Evolutionary conservation across 2,329 filamentous ascomycete species (phyloP), one percentile per base, ranked within the genome.

Genomic region (Tetracladium maxilliforme): DNA sequence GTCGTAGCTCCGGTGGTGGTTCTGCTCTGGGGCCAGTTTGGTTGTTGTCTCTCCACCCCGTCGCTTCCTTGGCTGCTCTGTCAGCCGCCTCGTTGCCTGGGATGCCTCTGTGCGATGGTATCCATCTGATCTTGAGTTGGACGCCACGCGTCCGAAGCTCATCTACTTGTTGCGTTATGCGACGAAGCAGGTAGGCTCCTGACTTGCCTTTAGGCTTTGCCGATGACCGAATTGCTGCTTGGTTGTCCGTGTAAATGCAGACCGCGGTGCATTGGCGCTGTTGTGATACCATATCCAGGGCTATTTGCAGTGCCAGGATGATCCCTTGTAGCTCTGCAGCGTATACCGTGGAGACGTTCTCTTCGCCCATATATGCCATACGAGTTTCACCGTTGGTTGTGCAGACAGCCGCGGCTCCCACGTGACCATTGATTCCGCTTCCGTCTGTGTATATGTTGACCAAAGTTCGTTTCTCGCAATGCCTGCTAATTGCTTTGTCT

Each of bases 281-380:
- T n/a, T n/a, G n/a, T n/a, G n/a, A n/a, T n/a, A n/a, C n/a, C n/a
- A n/a, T n/a, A n/a, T 43, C 30, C 16, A 33, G 30, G 22, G 34
- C 26, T 10, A 43, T 42, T 18, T 42, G 32, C 16, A 46, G 31
- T 14, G 36, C 34, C 11, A 35, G 14, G 14, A 19, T 25, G 12
- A 37, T 35, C 14, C 32, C 29, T 24, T 34, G 19, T 15, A 38
- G 26, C 25, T 39, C 35, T 21, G 27, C 35, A 6, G 27, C 22
- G 23, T 37, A 39, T 26, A 39, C 33, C 7, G 33, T 39, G 18
- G 35, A 33, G 7, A 26, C 33, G 15, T 27, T 19, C 13, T 34
- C 27, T 30, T 17, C 38, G 27, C 37, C 40, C 29, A 45, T 42
- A 24, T 45, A 41, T 32, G 35, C 23, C 10, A 28, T 34, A 17